phyloP scores from a whole-genome alignment of 1,139 yeast genomes.

The Pichia sp. region DNA sequence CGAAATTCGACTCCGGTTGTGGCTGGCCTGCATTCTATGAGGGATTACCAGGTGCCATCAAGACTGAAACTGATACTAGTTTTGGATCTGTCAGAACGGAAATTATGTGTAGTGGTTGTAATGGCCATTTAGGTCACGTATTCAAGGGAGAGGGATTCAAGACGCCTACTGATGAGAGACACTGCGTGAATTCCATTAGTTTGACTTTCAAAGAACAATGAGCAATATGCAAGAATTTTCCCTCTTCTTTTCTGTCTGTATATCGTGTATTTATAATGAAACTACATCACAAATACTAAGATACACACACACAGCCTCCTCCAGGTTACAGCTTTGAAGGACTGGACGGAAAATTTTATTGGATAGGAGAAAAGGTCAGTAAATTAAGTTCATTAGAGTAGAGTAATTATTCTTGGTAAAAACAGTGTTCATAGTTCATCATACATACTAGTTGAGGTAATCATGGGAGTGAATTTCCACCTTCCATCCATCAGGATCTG shows the following conservation, averaged over 20 bases:
- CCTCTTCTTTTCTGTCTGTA: no score
- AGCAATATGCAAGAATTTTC: no score
- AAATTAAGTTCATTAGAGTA: no score
- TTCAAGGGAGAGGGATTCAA: constrained; percentile 91
- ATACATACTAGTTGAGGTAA: constrained; percentile 19
- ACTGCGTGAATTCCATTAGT: constrained; percentile 86
- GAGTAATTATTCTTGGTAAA: no score
- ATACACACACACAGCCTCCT: no score
- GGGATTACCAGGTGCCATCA: constrained; percentile 76
- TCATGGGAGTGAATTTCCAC: constrained; percentile 57
- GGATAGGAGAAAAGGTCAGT: no score
- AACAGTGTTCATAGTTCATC: no score
- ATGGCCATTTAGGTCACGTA: constrained; percentile 92
- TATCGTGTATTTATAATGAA: no score
- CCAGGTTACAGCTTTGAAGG: no score
- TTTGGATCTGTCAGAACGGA: constrained; percentile 81
- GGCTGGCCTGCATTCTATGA: constrained; percentile 98
- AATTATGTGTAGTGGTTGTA: constrained; percentile 83
- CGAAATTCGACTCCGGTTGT: constrained; percentile 86
- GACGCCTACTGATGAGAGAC: constrained; percentile 88
- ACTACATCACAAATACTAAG: no score
- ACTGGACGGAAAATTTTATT: no score
- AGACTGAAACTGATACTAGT: constrained; percentile 49
- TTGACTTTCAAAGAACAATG: constrained; percentile 44
- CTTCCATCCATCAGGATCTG: constrained; percentile 91